Percentiles rank a stretch among this genome's conserved stretches.
Evolutionary conservation across 179 eudicot genomes (phyloP).

Genomic region (Corrigiola litoralis): DNA sequence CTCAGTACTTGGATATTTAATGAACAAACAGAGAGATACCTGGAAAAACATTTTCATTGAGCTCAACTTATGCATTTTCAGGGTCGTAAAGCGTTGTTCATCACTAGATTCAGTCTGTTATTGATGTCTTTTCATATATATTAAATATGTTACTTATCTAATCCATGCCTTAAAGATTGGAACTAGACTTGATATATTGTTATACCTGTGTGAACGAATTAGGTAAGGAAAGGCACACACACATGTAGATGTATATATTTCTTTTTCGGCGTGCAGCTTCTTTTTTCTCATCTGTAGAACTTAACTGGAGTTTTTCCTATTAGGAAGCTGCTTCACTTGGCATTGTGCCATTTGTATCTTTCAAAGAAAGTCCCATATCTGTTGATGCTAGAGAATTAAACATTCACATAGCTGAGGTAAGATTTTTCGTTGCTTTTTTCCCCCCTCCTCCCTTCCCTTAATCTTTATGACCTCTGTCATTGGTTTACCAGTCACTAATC

Average conservation of each 20-base stretch:
- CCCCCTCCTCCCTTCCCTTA: not conserved
- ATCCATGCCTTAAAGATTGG: too few species aligned
- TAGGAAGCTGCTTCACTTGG: conserved; percentile 97
- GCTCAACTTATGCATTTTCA: too few species aligned
- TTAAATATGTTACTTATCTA: too few species aligned
- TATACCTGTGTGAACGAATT: too few species aligned
- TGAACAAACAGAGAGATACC: too few species aligned
- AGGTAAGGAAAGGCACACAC: too few species aligned
- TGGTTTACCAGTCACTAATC: not conserved
- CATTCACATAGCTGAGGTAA: conserved; percentile 68
- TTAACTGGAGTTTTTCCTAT: conserved; percentile 6
- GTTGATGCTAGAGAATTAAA: conserved; percentile 59
- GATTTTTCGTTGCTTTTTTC: not conserved
- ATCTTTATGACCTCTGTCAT: not conserved
- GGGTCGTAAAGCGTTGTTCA: too few species aligned
- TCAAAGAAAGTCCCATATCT: conserved; percentile 57
- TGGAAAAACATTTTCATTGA: too few species aligned
- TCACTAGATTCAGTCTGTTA: too few species aligned
- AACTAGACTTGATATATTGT: not conserved
- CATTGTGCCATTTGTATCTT: conserved; percentile 56
- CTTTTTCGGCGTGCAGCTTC: not conserved
- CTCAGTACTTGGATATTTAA: too few species aligned
- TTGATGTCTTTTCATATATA: too few species aligned
- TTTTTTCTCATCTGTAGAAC: not conserved
- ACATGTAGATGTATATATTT: not conserved